phyloP scores from a whole-genome alignment of 1,139 yeast genomes.

The Saccharomyces pastorianus region DNA sequence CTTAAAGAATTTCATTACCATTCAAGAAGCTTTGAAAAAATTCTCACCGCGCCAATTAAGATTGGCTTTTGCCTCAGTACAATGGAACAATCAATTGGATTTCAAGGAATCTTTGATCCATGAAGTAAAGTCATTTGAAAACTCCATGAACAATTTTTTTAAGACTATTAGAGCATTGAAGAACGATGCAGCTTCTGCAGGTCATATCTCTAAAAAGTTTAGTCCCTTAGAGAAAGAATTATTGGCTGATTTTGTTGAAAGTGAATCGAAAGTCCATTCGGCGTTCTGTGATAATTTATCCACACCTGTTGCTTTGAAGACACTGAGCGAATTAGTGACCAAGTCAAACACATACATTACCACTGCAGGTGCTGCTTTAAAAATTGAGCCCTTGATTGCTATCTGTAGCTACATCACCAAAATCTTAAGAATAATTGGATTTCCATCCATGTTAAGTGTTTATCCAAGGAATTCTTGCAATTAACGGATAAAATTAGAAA shows the following conservation, averaged over 20 bases:
- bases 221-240: slow-evolving; percentile 47
- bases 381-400: slow-evolving; percentile 58
- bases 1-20: slow-evolving; percentile 87
- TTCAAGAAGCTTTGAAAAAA: slow-evolving; percentile 72
- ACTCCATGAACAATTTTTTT: slow-evolving; percentile 72
- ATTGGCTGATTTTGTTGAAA: slow-evolving; percentile 40
- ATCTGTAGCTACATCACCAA: slow-evolving; percentile 63
- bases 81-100: slow-evolving; percentile 90
- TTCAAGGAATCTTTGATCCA: slow-evolving; percentile 72
- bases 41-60: slow-evolving; percentile 77
- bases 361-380: slow-evolving; percentile 41
- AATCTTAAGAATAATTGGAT: slow-evolving; percentile 67
- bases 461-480: slow-evolving; percentile 54
- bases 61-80: slow-evolving; percentile 79
- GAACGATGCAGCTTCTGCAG: slow-evolving; percentile 37
- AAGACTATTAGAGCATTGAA: slow-evolving; percentile 72
- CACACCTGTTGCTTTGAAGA: slow-evolving; percentile 65
- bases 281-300: slow-evolving; percentile 85
- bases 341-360: slow-evolving; percentile 65
- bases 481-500: slow-evolving; percentile 55
- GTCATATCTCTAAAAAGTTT: slow-evolving; percentile 45
- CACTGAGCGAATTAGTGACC: slow-evolving; percentile 59
- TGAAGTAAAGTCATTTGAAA: slow-evolving; percentile 72
- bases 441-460: slow-evolving; percentile 60
- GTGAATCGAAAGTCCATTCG: slow-evolving; percentile 59